These are phyloP conservation scores for Septoria petroselini DNA, from an alignment of 2,329 filamentous ascomycete genomes.

Conservation along the genomic window DNA sequence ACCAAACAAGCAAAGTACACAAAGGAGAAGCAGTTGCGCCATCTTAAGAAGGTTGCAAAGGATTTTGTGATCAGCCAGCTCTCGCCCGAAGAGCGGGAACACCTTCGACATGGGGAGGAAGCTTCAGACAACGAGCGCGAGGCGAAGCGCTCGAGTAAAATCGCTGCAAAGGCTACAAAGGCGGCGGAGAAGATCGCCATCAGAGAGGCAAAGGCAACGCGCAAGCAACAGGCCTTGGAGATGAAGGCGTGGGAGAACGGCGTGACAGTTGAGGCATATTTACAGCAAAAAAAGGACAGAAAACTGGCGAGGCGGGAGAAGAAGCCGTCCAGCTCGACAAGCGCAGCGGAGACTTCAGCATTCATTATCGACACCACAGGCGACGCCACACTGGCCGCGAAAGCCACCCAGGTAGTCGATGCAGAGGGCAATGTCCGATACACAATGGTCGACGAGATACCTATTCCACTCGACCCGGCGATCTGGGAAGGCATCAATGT, in stretches of 20 bases:
- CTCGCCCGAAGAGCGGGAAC: constrained; percentile 12
- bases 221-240: constrained; percentile 16
- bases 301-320: constrained; percentile 19
- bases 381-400: constrained; percentile 12
- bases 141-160: constrained; percentile 14
- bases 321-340: background rate
- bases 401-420: constrained; percentile 17
- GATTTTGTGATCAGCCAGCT: constrained; percentile 17
- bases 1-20: constrained; percentile 18
- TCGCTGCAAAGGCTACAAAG: constrained; percentile 1
- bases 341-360: background rate
- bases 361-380: constrained; percentile 23
- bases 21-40: constrained; percentile 20
- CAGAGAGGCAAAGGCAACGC: constrained; percentile 18
- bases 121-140: background rate
- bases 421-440: constrained; percentile 19
- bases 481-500: constrained; percentile 25
- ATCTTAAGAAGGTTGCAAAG: constrained; percentile 23
- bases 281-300: constrained; percentile 26
- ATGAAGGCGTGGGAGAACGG: constrained; percentile 38
- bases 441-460: constrained; percentile 9
- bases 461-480: constrained; percentile 21
- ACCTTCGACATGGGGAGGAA: background rate
- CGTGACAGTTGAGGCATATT: constrained; percentile 39
- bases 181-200: constrained; percentile 22